Evolutionary conservation across 345 rosid species (phyloP), one percentile per base, ranked within the genome.

Genomic region (Eucalyptus rudis): DNA sequence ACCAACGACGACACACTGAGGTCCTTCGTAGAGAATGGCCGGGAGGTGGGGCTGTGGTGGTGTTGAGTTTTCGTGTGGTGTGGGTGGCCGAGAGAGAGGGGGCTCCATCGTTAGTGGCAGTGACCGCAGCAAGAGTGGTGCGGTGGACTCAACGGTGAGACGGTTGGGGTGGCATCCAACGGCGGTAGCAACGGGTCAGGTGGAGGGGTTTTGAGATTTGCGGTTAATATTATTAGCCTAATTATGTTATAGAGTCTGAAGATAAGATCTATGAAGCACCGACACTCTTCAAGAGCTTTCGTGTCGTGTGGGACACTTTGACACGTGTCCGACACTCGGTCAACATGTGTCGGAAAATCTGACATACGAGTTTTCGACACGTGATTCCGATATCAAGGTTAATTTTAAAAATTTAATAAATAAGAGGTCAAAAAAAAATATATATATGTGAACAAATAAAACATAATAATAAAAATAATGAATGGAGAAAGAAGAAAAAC

Each of bases 241-340:
- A 58, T 11, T 25, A 59, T 59, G 13, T 27, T 27, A 8, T 22
- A 12, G 66, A 52, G 31, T 59, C 1, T 27, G 68, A 59, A 59
- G 31, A 59, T 62, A 7, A 27, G 33, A 13, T 7, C 7, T 49
- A 49, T 14, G 17, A 14, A 49, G 51, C 0, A 49, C 5, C 3
- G 3, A 49, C 17, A 14, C 1, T 49, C 17, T 49, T 49, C 7
- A 49, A 49, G 17, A 5, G 17, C 7, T 0, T 5, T 5, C 1
- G 7, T 49, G 7, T 49, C 7, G 15, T 49, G 51, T 49, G 1
- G 7, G 51, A 49, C 0, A 49, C 3, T 49, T 49, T 3, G 51
- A 5, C 1, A 13, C 3, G 2, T 2, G 17, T 49, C 2, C 51
- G 3, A 49, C 6, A 14, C 1, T 49, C 1, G 7, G 7, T 49